Percentiles rank a stretch among this genome's conserved stretches.
These are phyloP conservation scores for Pseudopyricularia javanii DNA, from an alignment of 2,329 filamentous ascomycete species.

Conservation along the genomic window DNA sequence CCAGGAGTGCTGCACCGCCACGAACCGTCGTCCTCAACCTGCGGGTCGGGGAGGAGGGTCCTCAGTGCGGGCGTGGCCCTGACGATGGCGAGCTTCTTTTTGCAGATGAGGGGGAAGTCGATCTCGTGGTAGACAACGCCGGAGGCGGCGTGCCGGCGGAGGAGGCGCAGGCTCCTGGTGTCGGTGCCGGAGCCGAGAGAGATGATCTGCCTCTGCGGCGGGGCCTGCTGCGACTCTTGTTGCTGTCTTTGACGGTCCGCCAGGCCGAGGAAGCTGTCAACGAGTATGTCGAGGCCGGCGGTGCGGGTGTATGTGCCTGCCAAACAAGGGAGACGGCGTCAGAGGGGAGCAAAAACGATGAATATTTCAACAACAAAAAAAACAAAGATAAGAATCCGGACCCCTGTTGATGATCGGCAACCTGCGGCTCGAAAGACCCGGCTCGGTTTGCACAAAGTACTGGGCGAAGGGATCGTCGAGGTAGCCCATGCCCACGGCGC, in stretches of 20 bases:
- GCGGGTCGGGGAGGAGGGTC: conserved; percentile 22
- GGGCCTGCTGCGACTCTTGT: not conserved
- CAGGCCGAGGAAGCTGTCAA: conserved; percentile 54
- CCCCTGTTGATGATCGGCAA: conserved; percentile 92
- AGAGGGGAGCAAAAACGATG: not conserved
- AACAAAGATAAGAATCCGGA: conserved; percentile 21
- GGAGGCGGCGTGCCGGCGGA: conserved; percentile 26
- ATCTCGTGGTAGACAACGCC: conserved; percentile 76
- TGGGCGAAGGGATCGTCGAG: conserved; percentile 69
- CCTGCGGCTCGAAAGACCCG: conserved; percentile 43
- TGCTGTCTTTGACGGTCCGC: conserved; percentile 11
- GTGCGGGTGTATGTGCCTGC: conserved; percentile 88
- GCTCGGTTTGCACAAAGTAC: conserved; percentile 45
- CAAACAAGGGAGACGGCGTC: not conserved
- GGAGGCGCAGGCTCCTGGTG: conserved; percentile 71
- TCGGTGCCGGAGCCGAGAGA: conserved; percentile 91
- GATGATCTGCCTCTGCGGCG: conserved; percentile 58
- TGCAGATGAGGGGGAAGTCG: conserved; percentile 70
- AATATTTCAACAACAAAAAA: conserved; percentile 48
- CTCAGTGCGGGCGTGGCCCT: conserved; percentile 31
- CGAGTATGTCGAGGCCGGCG: conserved; percentile 65
- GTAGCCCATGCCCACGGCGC: conserved; percentile 77
- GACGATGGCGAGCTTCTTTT: conserved; percentile 47
- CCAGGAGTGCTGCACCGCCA: conserved; percentile 28
- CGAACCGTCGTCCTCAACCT: conserved; percentile 15